Percentiles rank a stretch among this genome's conserved stretches.
Evolutionary conservation across 2,329 filamentous ascomycete species (phyloP).

Genomic region (Xylariaceae sp.): DNA sequence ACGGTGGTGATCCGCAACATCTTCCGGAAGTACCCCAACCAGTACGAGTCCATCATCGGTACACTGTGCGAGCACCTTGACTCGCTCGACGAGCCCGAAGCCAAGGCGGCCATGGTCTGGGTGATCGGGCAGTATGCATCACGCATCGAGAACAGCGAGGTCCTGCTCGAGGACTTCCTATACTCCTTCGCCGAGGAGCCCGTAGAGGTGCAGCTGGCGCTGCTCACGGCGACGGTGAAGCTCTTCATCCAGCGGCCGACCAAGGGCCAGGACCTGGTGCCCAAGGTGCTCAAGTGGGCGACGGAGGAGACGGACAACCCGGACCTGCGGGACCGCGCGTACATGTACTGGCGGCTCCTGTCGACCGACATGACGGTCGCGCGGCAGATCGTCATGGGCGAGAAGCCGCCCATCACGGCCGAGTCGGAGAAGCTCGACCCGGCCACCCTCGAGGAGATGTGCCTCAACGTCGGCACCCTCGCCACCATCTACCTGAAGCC

Average conservation of each 20-base stretch:
- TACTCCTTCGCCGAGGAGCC: conserved; percentile 93
- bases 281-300: conserved; percentile 95
- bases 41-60: conserved; percentile 97
- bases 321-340: conserved; percentile 90
- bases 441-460: conserved; percentile 92
- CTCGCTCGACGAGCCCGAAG: conserved; percentile 94
- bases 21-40: conserved; percentile 98
- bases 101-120: conserved; percentile 99
- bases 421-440: conserved; percentile 94
- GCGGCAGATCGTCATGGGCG: conserved; percentile 90
- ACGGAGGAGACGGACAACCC: conserved; percentile 99
- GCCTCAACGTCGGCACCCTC: conserved; percentile 90
- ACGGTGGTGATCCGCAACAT: conserved; percentile 99
- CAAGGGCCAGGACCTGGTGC: conserved; percentile 90
- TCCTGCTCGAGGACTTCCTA: conserved; percentile 90
- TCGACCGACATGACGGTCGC: conserved; percentile 89
- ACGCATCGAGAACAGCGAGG: conserved; percentile 95
- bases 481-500: conserved; percentile 98
- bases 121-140: conserved; percentile 98
- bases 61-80: conserved; percentile 96
- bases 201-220: conserved; percentile 90
- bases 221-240: conserved; percentile 95
- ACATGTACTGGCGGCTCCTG: conserved; percentile 98
- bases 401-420: conserved; percentile 94
- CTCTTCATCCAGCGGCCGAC: conserved; percentile 96